These are phyloP conservation scores for Torulaspora pretoriensis DNA, from an alignment of 1,139 yeast genomes.

Conservation along the genomic window DNA sequence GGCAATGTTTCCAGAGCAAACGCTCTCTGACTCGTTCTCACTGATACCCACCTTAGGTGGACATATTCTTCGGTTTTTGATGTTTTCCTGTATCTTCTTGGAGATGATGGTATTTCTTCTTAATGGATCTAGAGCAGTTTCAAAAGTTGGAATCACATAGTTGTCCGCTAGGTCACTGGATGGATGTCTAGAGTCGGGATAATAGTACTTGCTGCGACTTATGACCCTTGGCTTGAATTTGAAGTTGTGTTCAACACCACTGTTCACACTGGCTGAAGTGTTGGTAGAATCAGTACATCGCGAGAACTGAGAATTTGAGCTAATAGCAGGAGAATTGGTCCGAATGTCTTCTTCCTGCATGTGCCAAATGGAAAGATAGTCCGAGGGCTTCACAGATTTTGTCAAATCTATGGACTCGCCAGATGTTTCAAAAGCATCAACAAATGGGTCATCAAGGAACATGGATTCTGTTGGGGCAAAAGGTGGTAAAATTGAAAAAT, in stretches of 20 bases:
- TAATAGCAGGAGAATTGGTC: slow-evolving; percentile 33
- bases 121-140: slow-evolving; percentile 25
- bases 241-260: slow-evolving; percentile 6
- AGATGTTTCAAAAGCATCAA: slow-evolving; percentile 27
- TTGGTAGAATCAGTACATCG: slow-evolving; percentile 19
- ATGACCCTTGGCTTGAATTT: slow-evolving; percentile 29
- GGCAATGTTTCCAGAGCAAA: not conserved
- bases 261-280: slow-evolving; percentile 7
- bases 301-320: slow-evolving; percentile 30
- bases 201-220: slow-evolving; percentile 27
- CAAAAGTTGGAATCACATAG: slow-evolving; percentile 10
- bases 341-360: slow-evolving; percentile 35
- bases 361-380: slow-evolving; percentile 36
- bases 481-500: slow-evolving; percentile 16
- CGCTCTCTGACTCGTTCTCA: not conserved
- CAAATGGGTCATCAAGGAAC: slow-evolving; percentile 29
- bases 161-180: slow-evolving; percentile 10
- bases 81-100: slow-evolving; percentile 21
- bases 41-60: not conserved
- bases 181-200: slow-evolving; percentile 11
- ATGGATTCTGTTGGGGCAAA: slow-evolving; percentile 22
- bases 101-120: slow-evolving; percentile 26
- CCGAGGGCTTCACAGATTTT: slow-evolving; percentile 38
- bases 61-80: slow-evolving; percentile 10
- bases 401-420: slow-evolving; percentile 49